Evolutionary conservation across 176 grass and related monocot genomes (phyloP).

Genomic region (Aechmea fasciata): DNA sequence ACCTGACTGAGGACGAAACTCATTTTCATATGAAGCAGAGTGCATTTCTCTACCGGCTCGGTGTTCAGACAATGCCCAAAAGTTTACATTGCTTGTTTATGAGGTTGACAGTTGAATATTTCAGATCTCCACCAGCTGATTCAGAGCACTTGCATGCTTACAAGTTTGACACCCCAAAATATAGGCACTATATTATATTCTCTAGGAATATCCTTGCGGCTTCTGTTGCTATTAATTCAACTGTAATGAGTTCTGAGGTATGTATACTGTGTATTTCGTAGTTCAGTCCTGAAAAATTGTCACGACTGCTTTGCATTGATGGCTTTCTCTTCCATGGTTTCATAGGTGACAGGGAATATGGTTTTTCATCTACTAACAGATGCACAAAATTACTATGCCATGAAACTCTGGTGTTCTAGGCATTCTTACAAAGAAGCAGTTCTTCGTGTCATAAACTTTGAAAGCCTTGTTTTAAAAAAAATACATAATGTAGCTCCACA

Average conservation of each 20-base stretch:
- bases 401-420: slow-evolving; percentile 92
- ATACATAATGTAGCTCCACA: slow-evolving; percentile 35
- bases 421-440: slow-evolving; percentile 63
- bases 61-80: slow-evolving; percentile 98
- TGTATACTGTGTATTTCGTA: slow-evolving; percentile 4
- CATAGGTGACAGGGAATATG: slow-evolving; percentile 67
- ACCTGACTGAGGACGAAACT: slow-evolving; percentile 91
- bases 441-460: slow-evolving; percentile 71
- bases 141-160: slow-evolving; percentile 36
- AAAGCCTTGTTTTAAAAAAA: slow-evolving; percentile 47
- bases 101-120: slow-evolving; percentile 95
- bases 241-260: slow-evolving; percentile 82
- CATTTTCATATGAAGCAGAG: slow-evolving; percentile 98
- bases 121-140: slow-evolving; percentile 49
- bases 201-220: slow-evolving; percentile 90
- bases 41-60: slow-evolving; percentile 88
- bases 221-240: slow-evolving; percentile 90
- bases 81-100: slow-evolving; percentile 94
- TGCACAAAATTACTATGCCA: slow-evolving; percentile 82
- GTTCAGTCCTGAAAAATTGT: slow-evolving; percentile 4
- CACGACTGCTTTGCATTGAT: slow-evolving; percentile 24
- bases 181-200: slow-evolving; percentile 84
- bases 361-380: slow-evolving; percentile 88
- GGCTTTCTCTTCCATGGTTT: slow-evolving; percentile 19
- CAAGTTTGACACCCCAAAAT: slow-evolving; percentile 48